Conservation (phyloP, 139 green algal genomes). For the Chlorella sorokiniana region DNA sequence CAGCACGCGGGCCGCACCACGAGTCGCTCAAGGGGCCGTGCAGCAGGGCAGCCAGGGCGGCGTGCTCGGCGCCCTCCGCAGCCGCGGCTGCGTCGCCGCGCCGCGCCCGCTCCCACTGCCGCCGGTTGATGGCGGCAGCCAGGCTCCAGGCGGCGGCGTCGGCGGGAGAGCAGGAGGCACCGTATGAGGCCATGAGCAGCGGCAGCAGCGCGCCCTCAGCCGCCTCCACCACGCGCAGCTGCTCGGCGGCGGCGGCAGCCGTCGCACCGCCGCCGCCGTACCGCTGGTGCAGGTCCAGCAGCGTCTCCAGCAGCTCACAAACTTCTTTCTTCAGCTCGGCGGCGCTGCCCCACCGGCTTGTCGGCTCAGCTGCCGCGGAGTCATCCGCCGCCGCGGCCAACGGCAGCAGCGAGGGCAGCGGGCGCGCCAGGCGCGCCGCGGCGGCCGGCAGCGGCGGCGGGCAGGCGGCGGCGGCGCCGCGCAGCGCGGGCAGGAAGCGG, state of each 20-base stretch:
- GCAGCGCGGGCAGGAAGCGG: slow-evolving; percentile 46
- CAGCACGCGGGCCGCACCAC: background rate
- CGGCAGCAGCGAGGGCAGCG: slow-evolving; percentile 51
- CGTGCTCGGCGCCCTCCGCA: background rate
- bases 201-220: slow-evolving; percentile 49
- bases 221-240: background rate
- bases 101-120: slow-evolving; percentile 12
- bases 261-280: slow-evolving; percentile 22
- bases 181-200: slow-evolving; percentile 62
- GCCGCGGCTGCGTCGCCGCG: background rate
- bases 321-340: slow-evolving; percentile 43
- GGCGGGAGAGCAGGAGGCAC: slow-evolving; percentile 43
- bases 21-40: slow-evolving; percentile 9
- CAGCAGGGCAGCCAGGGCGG: slow-evolving; percentile 23
- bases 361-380: background rate
- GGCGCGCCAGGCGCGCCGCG: slow-evolving; percentile 26
- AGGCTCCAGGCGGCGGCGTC: slow-evolving; percentile 62
- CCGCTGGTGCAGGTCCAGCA: slow-evolving; percentile 54
- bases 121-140: slow-evolving; percentile 55
- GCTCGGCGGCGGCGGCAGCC: background rate
- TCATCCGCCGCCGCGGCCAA: slow-evolving; percentile 2
- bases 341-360: background rate
- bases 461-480: slow-evolving; percentile 17
- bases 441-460: slow-evolving; percentile 38
- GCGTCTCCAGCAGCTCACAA: slow-evolving; percentile 57